Conservation (phyloP, 1,284 basidiomycete species). For the Marasmius fiardii region DNA sequence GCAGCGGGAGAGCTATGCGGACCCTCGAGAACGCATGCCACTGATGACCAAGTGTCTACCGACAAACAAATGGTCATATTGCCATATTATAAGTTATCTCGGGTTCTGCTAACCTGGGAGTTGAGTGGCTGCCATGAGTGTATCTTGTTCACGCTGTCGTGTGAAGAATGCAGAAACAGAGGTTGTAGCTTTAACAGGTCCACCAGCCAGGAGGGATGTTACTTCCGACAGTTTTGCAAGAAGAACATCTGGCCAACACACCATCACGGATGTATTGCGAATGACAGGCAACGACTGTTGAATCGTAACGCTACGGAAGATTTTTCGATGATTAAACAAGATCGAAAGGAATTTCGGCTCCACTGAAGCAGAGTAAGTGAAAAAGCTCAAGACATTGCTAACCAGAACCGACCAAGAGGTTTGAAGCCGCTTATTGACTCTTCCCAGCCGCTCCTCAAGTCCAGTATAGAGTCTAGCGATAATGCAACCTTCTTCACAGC, state of each 20-base stretch:
- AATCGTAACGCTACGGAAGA: conserved; percentile 42
- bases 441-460: background rate
- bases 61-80: background rate
- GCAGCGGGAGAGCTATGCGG: conserved; percentile 53
- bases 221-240: conserved; percentile 50
- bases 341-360: conserved; percentile 27
- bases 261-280: conserved; percentile 27
- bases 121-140: conserved; percentile 55
- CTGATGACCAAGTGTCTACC: conserved; percentile 48
- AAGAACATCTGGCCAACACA: conserved; percentile 64
- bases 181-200: conserved; percentile 18
- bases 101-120: conserved; percentile 49
- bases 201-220: conserved; percentile 31
- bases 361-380: conserved; percentile 23
- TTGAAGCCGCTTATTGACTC: background rate
- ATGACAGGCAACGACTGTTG: conserved; percentile 19
- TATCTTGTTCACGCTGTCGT: conserved; percentile 43
- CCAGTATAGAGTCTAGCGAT: background rate
- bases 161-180: conserved; percentile 27
- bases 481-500: background rate
- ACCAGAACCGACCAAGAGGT: background rate
- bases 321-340: conserved; percentile 48
- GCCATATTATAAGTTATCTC: background rate
- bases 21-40: conserved; percentile 44
- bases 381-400: conserved; percentile 8